Conservation (phyloP, 2,329 filamentous ascomycete genomes). For the Neocatenulostroma microsporum region DNA sequence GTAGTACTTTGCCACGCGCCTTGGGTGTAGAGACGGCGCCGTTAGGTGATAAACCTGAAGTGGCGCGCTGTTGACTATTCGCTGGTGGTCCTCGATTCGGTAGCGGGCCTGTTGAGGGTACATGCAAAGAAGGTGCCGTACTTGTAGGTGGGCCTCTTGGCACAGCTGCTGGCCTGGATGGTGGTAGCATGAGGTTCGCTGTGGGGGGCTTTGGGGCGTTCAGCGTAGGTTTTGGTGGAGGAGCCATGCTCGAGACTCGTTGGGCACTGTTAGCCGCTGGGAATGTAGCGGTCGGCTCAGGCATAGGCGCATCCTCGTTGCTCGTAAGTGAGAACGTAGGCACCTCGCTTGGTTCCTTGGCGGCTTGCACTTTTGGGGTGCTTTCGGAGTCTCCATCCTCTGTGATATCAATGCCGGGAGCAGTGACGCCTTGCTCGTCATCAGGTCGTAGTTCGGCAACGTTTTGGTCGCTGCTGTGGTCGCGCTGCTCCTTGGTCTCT, state of each 20-base stretch:
- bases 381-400: constrained; percentile 15
- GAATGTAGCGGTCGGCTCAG: constrained; percentile 32
- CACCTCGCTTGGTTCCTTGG: constrained; percentile 12
- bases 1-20: constrained; percentile 57
- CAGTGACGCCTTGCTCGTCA: too few relatives aligned
- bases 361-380: constrained; percentile 26
- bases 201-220: constrained; percentile 12
- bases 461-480: too few relatives aligned
- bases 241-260: constrained; percentile 34
- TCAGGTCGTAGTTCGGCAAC: too few relatives aligned
- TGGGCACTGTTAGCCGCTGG: constrained; percentile 42
- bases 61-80: constrained; percentile 34
- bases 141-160: constrained; percentile 13
- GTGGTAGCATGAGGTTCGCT: constrained; percentile 23
- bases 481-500: too few relatives aligned
- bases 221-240: constrained; percentile 27
- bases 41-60: constrained; percentile 24
- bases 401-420: too few relatives aligned
- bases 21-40: constrained; percentile 34
- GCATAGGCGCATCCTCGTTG: constrained; percentile 24
- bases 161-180: constrained; percentile 13
- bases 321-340: constrained; percentile 24
- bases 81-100: constrained; percentile 38
- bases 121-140: constrained; percentile 33
- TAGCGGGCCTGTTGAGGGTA: constrained; percentile 42